These are phyloP conservation scores for Chimonanthus salicifolius DNA, from an alignment of 164 flowering plant genomes.

Conservation along the genomic window DNA sequence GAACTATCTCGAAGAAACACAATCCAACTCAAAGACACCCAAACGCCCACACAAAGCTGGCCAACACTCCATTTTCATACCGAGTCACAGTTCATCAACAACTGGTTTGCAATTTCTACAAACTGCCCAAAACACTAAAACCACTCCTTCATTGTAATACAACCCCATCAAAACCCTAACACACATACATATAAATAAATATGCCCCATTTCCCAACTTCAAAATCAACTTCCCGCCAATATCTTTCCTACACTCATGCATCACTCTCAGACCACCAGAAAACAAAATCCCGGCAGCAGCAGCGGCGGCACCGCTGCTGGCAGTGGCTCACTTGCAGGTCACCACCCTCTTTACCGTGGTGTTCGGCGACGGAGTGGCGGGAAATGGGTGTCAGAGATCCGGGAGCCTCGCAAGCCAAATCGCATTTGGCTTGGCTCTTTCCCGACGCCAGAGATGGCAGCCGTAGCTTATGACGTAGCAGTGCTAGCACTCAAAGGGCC, in stretches of 20 bases:
- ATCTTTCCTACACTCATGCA: not conserved
- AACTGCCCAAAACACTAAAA: not conserved
- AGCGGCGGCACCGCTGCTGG: constrained; percentile 2
- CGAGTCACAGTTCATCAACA: constrained; percentile 14
- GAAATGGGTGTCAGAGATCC: constrained; percentile 68
- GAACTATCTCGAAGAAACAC: not conserved
- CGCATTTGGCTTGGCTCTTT: constrained; percentile 70
- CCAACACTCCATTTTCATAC: constrained; percentile 6
- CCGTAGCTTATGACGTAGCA: constrained; percentile 68
- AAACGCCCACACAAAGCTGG: constrained; percentile 13
- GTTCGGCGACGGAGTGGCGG: constrained; percentile 47
- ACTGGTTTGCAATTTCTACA: constrained; percentile 16
- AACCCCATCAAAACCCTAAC: not conserved
- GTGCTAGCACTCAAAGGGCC: constrained; percentile 57
- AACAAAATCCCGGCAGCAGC: not conserved
- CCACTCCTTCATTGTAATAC: not conserved
- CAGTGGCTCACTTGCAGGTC: constrained; percentile 13
- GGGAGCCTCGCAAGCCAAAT: constrained; percentile 53
- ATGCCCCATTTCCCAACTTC: constrained; percentile 8
- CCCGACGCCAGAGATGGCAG: constrained; percentile 65
- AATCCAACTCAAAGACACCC: constrained; percentile 14
- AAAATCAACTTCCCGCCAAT: constrained; percentile 16
- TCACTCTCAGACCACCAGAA: not conserved
- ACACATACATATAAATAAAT: constrained; percentile 3
- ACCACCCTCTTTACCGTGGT: constrained; percentile 40